A percentile compares a stretch with the other conserved stretches of the same genome.
Evolutionary conservation across 306 rosid genomes (phyloP).

Genomic region (Cicer judaicum): DNA sequence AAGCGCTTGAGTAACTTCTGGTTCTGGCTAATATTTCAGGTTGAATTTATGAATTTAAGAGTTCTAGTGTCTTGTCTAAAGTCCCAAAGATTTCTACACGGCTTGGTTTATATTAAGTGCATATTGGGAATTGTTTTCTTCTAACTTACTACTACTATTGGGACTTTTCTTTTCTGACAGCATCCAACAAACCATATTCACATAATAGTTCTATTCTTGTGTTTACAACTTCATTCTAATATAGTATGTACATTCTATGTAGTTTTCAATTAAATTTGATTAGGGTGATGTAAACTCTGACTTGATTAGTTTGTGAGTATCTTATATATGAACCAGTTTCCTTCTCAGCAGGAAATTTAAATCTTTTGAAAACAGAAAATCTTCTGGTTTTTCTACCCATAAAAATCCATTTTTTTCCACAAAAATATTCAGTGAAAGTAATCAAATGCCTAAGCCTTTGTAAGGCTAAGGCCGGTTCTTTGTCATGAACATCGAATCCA

Average conservation of each 20-base stretch:
- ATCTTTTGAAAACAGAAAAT: neutral
- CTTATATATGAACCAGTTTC: neutral
- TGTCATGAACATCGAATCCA: neutral
- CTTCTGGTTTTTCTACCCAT: neutral
- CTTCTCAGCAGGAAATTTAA: neutral
- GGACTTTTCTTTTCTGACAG: conserved; percentile 8
- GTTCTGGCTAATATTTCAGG: conserved; percentile 1
- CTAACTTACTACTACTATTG: neutral
- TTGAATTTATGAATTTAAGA: neutral
- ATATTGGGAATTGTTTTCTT: neutral
- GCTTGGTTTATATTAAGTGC: neutral
- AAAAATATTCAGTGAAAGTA: neutral
- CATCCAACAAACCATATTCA: neutral
- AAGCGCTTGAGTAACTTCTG: neutral
- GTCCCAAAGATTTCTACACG: neutral
- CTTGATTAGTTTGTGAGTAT: neutral
- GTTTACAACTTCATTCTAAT: neutral
- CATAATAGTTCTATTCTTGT: neutral
- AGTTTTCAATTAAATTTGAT: neutral
- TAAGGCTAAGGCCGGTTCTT: neutral
- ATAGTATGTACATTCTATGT: neutral
- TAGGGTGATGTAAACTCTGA: neutral
- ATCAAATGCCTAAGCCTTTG: neutral
- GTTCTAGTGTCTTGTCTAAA: neutral
- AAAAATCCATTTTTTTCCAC: neutral